These are phyloP conservation scores for Xylariaceae sp. DNA, from an alignment of 2,329 filamentous ascomycete species.

Conservation along the genomic window DNA sequence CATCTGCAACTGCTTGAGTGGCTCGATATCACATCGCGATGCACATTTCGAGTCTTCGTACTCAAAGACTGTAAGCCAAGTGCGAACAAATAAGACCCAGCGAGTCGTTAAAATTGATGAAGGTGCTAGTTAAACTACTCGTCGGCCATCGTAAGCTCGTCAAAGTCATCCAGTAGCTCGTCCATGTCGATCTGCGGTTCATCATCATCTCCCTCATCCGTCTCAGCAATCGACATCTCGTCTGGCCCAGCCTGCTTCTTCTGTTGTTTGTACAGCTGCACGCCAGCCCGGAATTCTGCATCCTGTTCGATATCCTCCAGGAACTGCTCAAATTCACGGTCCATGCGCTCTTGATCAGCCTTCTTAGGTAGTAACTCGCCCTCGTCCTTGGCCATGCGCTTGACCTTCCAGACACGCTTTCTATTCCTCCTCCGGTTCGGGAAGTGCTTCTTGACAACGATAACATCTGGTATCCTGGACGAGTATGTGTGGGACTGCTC, in stretches of 20 bases:
- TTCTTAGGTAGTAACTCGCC: slow-evolving; percentile 82
- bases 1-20: no score
- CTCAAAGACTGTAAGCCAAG: no score
- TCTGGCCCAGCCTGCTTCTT: slow-evolving; percentile 49
- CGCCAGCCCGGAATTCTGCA: slow-evolving; percentile 73
- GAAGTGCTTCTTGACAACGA: slow-evolving; percentile 97
- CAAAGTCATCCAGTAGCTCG: slow-evolving; percentile 85
- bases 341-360: slow-evolving; percentile 79
- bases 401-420: slow-evolving; percentile 86
- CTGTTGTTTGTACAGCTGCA: slow-evolving; percentile 78
- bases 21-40: no score
- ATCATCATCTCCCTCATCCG: slow-evolving; percentile 54
- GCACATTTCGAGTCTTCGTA: no score
- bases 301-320: slow-evolving; percentile 95
- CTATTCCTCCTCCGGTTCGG: slow-evolving; percentile 72
- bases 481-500: slow-evolving; percentile 72
- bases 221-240: slow-evolving; percentile 64
- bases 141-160: slow-evolving; percentile 73
- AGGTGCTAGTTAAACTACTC: slow-evolving; percentile 10
- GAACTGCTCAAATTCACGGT: slow-evolving; percentile 96
- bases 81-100: neutral
- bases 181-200: slow-evolving; percentile 70
- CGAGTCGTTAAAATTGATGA: neutral
- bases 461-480: slow-evolving; percentile 79
- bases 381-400: slow-evolving; percentile 87